Evolutionary conservation across 257 asterid species (phyloP).

Genomic region (Plantago elongata): DNA sequence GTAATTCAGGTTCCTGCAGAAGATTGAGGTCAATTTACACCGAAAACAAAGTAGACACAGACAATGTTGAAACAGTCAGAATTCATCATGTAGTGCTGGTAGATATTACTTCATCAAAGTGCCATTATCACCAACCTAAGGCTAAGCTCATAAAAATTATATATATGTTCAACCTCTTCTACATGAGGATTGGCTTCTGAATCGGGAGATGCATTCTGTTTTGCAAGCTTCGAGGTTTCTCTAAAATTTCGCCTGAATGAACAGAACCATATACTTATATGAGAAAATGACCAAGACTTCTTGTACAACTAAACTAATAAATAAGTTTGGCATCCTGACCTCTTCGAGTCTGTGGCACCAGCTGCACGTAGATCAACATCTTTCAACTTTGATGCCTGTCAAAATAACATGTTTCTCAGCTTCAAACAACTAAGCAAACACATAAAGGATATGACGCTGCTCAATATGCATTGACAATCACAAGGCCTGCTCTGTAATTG

Average conservation of each 20-base stretch:
- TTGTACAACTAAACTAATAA: background rate
- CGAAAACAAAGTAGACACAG: background rate
- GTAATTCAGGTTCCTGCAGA: constrained; percentile 38
- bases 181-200: constrained; percentile 14
- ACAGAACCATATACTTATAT: background rate
- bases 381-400: constrained; percentile 29
- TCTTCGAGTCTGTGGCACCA: constrained; percentile 25
- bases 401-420: constrained; percentile 11
- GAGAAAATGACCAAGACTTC: background rate
- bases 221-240: constrained; percentile 24
- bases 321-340: constrained; percentile 25
- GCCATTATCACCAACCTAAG: background rate
- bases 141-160: background rate
- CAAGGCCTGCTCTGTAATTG: background rate
- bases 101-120: background rate
- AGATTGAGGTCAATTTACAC: constrained; percentile 10
- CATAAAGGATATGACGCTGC: background rate
- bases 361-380: constrained; percentile 17
- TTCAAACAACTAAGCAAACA: background rate
- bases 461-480: background rate
- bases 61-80: too few species aligned
- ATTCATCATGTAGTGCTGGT: too few species aligned
- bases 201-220: constrained; percentile 22
- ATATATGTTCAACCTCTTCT: constrained; percentile 27
- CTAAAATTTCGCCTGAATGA: constrained; percentile 31